Evolutionary conservation across 768 basidiomycete species (phyloP).

Genomic region (Flagelloscypha sp.): DNA sequence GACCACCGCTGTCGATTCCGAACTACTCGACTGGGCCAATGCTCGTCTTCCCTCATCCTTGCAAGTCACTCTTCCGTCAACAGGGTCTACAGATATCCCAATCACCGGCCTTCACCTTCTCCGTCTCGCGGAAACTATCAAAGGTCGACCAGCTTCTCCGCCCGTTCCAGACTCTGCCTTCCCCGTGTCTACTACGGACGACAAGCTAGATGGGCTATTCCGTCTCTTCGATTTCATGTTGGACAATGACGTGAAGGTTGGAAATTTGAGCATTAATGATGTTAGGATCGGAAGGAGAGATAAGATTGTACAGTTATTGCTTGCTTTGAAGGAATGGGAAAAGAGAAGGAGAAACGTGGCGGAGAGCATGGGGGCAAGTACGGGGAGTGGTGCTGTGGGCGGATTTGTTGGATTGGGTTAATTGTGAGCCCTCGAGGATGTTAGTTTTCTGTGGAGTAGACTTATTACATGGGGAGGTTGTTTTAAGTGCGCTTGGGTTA

Average conservation of each 20-base stretch:
- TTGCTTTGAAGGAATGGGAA: conserved; percentile 72
- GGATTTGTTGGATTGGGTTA: too few relatives aligned
- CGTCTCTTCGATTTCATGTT: conserved; percentile 86
- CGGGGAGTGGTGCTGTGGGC: too few relatives aligned
- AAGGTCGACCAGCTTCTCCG: conserved; percentile 55
- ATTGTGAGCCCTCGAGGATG: too few relatives aligned
- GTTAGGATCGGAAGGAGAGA: conserved; percentile 73
- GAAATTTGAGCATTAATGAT: conserved; percentile 90
- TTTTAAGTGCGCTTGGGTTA: too few relatives aligned
- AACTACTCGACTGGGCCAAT: conserved; percentile 87
- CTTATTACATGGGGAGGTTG: too few relatives aligned
- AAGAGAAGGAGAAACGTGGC: conserved; percentile 58
- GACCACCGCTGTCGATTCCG: conserved; percentile 31
- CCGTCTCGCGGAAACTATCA: conserved; percentile 78
- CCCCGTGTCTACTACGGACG: conserved; percentile 55
- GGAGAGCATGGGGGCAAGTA: conserved; percentile 39
- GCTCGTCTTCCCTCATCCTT: conserved; percentile 59
- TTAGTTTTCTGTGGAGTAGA: too few relatives aligned
- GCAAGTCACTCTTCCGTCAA: conserved; percentile 41
- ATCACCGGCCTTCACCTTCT: conserved; percentile 73
- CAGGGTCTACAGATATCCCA: conserved; percentile 27
- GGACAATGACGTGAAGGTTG: conserved; percentile 88
- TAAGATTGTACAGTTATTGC: conserved; percentile 74
- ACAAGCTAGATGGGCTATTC: conserved; percentile 83
- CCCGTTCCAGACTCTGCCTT: conserved; percentile 76